Base-by-base conservation (phyloP, 2,329 filamentous ascomycete genomes). In the Xylaria polymorpha region DNA sequence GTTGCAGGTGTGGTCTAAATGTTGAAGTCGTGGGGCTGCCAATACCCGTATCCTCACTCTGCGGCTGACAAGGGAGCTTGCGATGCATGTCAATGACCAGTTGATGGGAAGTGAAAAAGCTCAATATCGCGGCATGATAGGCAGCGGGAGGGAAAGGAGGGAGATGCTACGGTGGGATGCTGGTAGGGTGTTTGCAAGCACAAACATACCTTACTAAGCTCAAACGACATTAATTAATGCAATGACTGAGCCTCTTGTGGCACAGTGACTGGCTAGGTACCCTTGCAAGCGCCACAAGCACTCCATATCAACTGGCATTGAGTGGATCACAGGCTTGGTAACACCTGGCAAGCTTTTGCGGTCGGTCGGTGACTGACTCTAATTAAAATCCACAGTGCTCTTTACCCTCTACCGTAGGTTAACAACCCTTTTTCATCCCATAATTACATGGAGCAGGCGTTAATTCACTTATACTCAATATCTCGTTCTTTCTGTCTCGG, bases 121-220 rank as follows among this genome's bases (percentile, higher is more conserved):
- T 29, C 25, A 58, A 43, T 51, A 20, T 43, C 20, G 66, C 44
- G 41, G 66, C 35, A 66, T 62, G 37, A 39, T 12, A 44, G 14
- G 15, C 48, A 43, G 55, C n/a, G 44, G 15, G 20, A 51, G 44
- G 35, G 15, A 35, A 32, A 25, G 6, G 48, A 51, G 14, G 1
- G 20, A n/a, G 9, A 32, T 6, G 48, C 18, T 4, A 29, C 6
- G 14, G 22, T 51, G 15, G 35, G 29, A 37, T 20, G 32, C 32
- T 22, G 32, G n/a, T n/a, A n/a, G n/a, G n/a, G n/a, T 56, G 51
- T 55, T 39, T 25, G 35, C 53, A 25, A 41, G 35, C 4, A 20
- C 53, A 41, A 57, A 25, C 53, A 57, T 41, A 35, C 1, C 29
- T 2, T 29, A 29, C 25, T 4, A 37, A 18, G 9, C 35, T 25